Evolutionary conservation across 495 filamentous ascomycete species (phyloP), one percentile per base, ranked within the genome.

Genomic region (Neurospora sp.): DNA sequence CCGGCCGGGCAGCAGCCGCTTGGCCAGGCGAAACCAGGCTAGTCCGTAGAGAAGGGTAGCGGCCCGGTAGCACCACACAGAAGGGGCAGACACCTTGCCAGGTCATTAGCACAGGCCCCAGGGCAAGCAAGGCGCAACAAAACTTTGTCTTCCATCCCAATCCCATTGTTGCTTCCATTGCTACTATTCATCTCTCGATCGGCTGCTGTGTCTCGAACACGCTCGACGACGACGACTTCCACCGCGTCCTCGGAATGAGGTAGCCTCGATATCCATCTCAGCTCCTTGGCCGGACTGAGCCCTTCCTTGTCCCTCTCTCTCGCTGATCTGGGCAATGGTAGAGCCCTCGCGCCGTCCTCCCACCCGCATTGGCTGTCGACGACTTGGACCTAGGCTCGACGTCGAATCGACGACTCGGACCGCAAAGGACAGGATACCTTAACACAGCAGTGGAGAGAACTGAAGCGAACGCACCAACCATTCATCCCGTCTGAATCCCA

Each of bases 231-330:
- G 39, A 31, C 70, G 39, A 44, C 70, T 31, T 74, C 53, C 74
- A 68, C 68, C 77, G 75, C 73, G 65, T 75, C 70, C 59, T 59
- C 83, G 84, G 82, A 84, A 86, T 86, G 84, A 80, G 84, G 84
- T 86, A 86, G 82, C 80, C 79, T 76, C 73, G 74, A 80, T 78
- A 79, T 76, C 80, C 80, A 74, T 78, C 84, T 86, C 84, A 85
- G 84, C 81, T 85, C 84, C 84, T 79, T 84, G 76, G 80, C 82
- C 79, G 84, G 84, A 86, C 84, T 86, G 84, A 84, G 84, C 77
- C 73, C 20, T 74, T 70, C 73, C 20, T 74, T 70, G 65, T 53
- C 53, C 31, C 31, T 5, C 31, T 35, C 31, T 35, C 22, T 31
- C 16, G 35, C 42, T 59, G 40, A 37, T 71, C 27, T 71, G 31